Base-by-base conservation (phyloP, 345 rosid species). In the Arabidopsis arenosa region DNA sequence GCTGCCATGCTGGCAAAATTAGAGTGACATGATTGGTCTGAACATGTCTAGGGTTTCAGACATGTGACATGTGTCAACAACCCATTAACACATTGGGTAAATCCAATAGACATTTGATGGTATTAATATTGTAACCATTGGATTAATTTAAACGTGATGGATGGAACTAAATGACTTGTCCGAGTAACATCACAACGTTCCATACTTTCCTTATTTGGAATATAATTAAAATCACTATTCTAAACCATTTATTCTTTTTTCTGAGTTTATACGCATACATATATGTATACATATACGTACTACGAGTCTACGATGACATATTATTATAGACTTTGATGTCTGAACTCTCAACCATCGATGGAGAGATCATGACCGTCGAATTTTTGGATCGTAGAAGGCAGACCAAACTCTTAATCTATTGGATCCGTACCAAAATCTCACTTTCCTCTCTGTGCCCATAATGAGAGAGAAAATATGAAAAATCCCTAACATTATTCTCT, bases 21-120 rank as follows among this genome's bases (percentile, higher is more conserved):
- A 80, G 78, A 47, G 43, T 63, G 72, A 76, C 64, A 76, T 85
- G 88, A 89, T 88, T 93, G 93, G 96, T 75, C 77, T 53, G 64
- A 73, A 65, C 43, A 48, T 23, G 66, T 78, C 70, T 52, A 82
- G 30, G 85, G 86, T 71, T 77, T 62, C 48, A 63, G 76, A 65
- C 59, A 63, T 23, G 0, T 18, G 72, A 83, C 90, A 87, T 76
- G 81, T 93, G 86, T 85, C 89, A 57, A 15, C 35, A 48, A 77
- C 78, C 74, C 66, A 79, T 84, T 52, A 81, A 76, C 7, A 57
- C 87, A 5, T 17, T 18, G 85, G 85, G 78, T 41, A 52, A 80
- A 90, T 72, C 60, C 60, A 74, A 60, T 7, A 32, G 70, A 41
- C 9, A 76, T 64, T 72, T 49, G 55, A 72, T 66, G 4, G 81